Base-by-base conservation (phyloP, 2,329 filamentous ascomycete species). In the Boeremia lycopersici region DNA sequence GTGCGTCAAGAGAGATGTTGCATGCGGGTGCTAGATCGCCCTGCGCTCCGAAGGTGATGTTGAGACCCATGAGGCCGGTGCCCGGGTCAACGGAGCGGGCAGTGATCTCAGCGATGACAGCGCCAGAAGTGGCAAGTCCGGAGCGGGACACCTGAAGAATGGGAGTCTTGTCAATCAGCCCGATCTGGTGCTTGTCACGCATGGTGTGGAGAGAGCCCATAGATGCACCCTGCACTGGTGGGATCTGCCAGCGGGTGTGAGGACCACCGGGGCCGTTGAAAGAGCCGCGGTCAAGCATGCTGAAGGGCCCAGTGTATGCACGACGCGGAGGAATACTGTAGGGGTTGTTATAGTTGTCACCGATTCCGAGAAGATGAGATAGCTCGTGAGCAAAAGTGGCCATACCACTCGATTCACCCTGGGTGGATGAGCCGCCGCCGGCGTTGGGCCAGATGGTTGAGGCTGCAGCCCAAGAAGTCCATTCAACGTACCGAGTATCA, bases 261-360 rank as follows among this genome's bases (percentile, higher is more conserved):
- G 81, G 82, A 0, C 81, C 81, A 0, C 81, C 81, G 0, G 81
- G 81, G 0, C 82, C 82, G 50, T 82, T 82, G 71, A 83, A 83
- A 3, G 75, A 78, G 4, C 81, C 81, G 0, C 81, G 71, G 19
- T 77, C 78, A 57, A 84, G 73, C 81, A 84, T 84, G 6, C 77
- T 79, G 72, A 77, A 84, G 0, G 81, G 80, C 0, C 82, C 82
- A 0, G 81, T 81, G 63, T 81, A 83, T 0, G 78, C 68, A 19
- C 82, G 77, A 3, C 78, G 75, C 36, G 76, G 64, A 1, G 80
- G 81, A 1, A 70, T 60, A 3, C 77, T 72, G 59, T 79, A 83
- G 0, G 81, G 81, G 48, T 84, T 84, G 60, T 83, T 83, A 62
- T 84, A 83, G 63, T 84, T 84, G 61, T 84, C 82, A 8, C 79